Evolutionary conservation across 1,284 basidiomycete species (phyloP).

Genomic region (Boletus mariae): DNA sequence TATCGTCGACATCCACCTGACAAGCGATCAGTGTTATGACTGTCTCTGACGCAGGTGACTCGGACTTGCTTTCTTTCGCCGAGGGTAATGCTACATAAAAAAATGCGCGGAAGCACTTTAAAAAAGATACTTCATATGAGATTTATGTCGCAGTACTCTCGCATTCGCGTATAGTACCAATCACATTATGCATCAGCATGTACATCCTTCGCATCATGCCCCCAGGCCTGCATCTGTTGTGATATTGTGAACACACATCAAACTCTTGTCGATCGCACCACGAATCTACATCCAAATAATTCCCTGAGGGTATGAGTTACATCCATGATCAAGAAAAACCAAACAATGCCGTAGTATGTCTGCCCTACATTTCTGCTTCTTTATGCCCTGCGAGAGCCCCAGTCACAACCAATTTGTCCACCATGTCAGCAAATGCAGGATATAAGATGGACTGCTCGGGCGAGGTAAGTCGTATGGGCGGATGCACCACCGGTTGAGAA

Average conservation of each 20-base stretch:
- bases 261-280: background rate
- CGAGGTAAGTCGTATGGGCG: conserved; percentile 10
- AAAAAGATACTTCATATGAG: conserved; percentile 6
- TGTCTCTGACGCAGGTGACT: conserved; percentile 95
- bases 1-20: conserved; percentile 5
- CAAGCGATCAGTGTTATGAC: conserved; percentile 80
- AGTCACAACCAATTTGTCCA: conserved; percentile 16
- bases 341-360: background rate
- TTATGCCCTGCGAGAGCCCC: conserved; percentile 12
- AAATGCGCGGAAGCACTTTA: background rate
- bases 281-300: background rate
- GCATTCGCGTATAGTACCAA: background rate
- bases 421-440: conserved; percentile 23
- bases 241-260: background rate
- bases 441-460: conserved; percentile 24
- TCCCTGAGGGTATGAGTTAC: background rate
- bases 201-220: background rate
- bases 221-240: background rate
- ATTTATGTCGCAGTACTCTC: conserved; percentile 2
- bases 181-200: conserved; percentile 7
- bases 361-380: background rate
- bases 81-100: conserved; percentile 55
- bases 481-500: conserved; percentile 20
- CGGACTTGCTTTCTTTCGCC: conserved; percentile 82
- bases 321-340: background rate